These are phyloP conservation scores for Tetracladium marchalianum DNA, from an alignment of 495 filamentous ascomycete genomes.

Conservation along the genomic window DNA sequence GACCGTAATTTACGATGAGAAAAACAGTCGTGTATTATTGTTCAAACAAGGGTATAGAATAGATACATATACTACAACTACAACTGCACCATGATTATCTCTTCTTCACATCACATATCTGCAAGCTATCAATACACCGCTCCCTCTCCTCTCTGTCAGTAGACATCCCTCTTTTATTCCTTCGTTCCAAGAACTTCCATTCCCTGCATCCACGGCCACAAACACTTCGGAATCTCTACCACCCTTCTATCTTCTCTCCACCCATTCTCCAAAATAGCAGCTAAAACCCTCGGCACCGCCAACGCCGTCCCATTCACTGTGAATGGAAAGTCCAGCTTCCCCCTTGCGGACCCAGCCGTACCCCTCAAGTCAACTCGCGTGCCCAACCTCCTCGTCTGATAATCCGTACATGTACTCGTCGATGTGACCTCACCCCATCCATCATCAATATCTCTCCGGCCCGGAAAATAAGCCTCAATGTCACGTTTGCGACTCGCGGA, in stretches of 20 bases:
- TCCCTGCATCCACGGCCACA: constrained; percentile 77
- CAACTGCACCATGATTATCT: too few relatives aligned
- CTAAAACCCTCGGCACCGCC: constrained; percentile 81
- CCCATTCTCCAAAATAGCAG: constrained; percentile 87
- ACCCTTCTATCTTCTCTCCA: constrained; percentile 59
- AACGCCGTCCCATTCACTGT: constrained; percentile 93
- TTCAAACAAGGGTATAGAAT: too few relatives aligned
- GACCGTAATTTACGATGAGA: too few relatives aligned
- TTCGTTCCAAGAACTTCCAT: constrained; percentile 49
- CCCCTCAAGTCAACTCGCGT: constrained; percentile 50
- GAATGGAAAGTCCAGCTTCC: constrained; percentile 53
- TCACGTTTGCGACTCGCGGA: constrained; percentile 78
- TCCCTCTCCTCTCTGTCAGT: too few relatives aligned
- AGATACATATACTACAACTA: too few relatives aligned
- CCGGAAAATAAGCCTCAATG: constrained; percentile 92
- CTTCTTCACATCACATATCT: too few relatives aligned
- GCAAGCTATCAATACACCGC: too few relatives aligned
- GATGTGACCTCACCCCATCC: constrained; percentile 94
- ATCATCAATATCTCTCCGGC: constrained; percentile 55
- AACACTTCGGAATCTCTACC: constrained; percentile 64
- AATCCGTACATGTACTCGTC: constrained; percentile 87
- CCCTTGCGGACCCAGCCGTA: too few relatives aligned
- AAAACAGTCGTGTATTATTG: too few relatives aligned
- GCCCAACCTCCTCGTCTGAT: constrained; percentile 74
- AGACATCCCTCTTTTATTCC: neutral